Evolutionary conservation across 331 rosid species (phyloP), one percentile per base, ranked within the genome.

Genomic region (Phaseolus coccineus): DNA sequence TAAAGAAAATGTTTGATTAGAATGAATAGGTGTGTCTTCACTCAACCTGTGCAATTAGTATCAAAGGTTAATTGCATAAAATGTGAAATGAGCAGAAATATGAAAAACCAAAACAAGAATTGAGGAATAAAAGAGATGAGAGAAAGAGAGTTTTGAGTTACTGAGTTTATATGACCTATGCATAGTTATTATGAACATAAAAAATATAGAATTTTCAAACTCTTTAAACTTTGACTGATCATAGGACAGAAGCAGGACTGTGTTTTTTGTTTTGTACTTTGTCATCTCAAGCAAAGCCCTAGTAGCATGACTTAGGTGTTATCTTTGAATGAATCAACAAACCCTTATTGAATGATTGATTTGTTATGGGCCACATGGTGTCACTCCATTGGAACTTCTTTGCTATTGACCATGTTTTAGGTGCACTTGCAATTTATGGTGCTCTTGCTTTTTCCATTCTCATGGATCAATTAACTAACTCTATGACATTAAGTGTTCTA

Each of bases 11-110:
- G 69, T 24, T 67, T 28, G 31, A 65, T 7, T 53, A 28, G 8
- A 55, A 50, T 28, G 16, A 66, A 42, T 70, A 84, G 79, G 50
- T 44, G 30, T 24, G 63, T 64, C 80, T 76, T 66, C 66, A 47
- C 40, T 74, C 50, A 42, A 52, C 42, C 19, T 83, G 91, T 81
- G 84, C 82, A 85, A 86, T 81, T 81, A 66, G 72, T 78, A 47
- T 79, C 30, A 74, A 74, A 80, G 22, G 24, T 33, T 66, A 59
- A 37, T 37, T 39, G 56, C 70, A 80, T 57, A 74, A 56, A 19
- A 52, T 31, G 63, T 37, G 53, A 40, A 52, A 16, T 25, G 10
- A 56, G 46, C 0, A 40, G 37, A 16, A 30, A n/a, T 6, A n/a
- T 3, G 14, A 33, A 66, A 25, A 3, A 4, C 11, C 5, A 53